Evolutionary conservation across 805 yeast species (phyloP).

Genomic region (Isabelozyma heimii): DNA sequence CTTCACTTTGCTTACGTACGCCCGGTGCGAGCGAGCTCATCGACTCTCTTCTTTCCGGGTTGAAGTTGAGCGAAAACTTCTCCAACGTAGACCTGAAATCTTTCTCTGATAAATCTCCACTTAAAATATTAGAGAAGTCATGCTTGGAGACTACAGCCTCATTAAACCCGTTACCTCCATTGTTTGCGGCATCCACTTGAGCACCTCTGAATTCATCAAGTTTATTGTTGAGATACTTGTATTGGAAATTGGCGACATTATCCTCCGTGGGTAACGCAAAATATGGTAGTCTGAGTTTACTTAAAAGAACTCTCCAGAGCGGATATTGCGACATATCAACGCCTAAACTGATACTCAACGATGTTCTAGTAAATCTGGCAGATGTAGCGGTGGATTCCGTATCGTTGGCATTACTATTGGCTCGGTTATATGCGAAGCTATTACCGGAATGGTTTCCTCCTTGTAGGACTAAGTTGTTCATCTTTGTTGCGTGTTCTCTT

Average conservation of each 20-base stretch:
- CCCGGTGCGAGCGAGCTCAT: neutral
- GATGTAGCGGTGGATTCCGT: conserved; percentile 23
- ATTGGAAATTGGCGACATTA: conserved; percentile 20
- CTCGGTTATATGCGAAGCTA: neutral
- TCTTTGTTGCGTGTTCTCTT: conserved; percentile 26
- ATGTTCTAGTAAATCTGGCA: conserved; percentile 20
- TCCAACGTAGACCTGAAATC: conserved; percentile 29
- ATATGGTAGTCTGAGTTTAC: conserved; percentile 41
- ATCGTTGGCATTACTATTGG: conserved; percentile 5
- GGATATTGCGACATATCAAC: conserved; percentile 28
- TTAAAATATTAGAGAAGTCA: conserved; percentile 38
- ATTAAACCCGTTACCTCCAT: neutral
- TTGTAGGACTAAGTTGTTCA: conserved; percentile 17
- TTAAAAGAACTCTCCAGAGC: conserved; percentile 38
- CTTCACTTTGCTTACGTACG: too few species aligned
- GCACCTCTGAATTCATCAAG: conserved; percentile 5
- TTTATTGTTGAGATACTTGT: conserved; percentile 12
- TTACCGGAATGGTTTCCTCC: neutral
- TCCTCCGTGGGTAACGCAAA: conserved; percentile 42
- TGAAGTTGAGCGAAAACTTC: conserved; percentile 26
- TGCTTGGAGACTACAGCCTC: conserved; percentile 10
- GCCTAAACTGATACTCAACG: conserved; percentile 26
- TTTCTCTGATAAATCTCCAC: conserved; percentile 24
- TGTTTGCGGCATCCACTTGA: neutral
- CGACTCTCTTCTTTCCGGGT: conserved; percentile 3